These are phyloP conservation scores for Clonostachys byssicola DNA, from an alignment of 2,329 filamentous ascomycete genomes.

Conservation along the genomic window DNA sequence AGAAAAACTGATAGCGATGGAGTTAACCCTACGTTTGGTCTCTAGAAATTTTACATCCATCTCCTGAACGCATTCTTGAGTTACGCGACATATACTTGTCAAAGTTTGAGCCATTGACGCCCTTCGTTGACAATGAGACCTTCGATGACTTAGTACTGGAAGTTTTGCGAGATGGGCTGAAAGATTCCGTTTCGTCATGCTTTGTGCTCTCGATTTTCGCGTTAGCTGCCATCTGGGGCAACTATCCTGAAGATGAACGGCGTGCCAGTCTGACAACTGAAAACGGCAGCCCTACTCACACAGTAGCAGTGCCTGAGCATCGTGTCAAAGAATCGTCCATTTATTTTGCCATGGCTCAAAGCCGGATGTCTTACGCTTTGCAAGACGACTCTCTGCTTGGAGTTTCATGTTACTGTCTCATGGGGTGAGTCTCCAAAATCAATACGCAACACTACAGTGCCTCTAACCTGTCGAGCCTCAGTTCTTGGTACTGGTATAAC, in stretches of 20 bases:
- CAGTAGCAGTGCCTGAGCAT: conserved; percentile 6
- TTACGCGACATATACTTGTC: conserved; percentile 5
- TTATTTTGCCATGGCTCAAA: conserved; percentile 8
- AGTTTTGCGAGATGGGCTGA: conserved; percentile 10
- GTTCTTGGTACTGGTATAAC: conserved; percentile 4
- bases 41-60: conserved; percentile 3
- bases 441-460: neutral
- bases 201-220: conserved; percentile 6
- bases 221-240: conserved; percentile 6
- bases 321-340: conserved; percentile 6
- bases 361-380: conserved; percentile 5
- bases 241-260: conserved; percentile 6
- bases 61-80: conserved; percentile 3
- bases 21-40: neutral
- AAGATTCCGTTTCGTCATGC: conserved; percentile 6
- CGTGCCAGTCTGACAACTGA: neutral
- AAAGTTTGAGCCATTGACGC: conserved; percentile 5
- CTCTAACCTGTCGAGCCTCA: neutral
- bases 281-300: neutral
- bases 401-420: conserved; percentile 5
- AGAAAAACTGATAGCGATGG: neutral
- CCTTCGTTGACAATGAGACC: conserved; percentile 5
- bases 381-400: conserved; percentile 5
- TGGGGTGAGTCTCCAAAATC: conserved; percentile 2
- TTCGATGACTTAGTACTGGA: conserved; percentile 4